Base-by-base conservation (phyloP, 352 stramenopile species). In the Phytophthora pisi region DNA sequence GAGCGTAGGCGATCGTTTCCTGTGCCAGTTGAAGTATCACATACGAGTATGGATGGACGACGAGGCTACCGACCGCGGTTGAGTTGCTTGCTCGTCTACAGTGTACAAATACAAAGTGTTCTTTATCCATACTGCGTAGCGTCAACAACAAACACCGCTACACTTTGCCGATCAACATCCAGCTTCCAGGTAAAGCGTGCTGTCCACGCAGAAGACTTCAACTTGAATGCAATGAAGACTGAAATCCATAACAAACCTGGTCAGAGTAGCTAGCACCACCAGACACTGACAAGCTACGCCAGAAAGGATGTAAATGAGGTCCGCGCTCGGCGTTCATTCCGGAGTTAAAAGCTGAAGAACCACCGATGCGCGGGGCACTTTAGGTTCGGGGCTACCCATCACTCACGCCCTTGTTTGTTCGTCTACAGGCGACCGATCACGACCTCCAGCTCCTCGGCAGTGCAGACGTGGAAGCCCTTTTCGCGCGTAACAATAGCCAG, bases 381-480 rank as follows among this genome's bases (percentile, higher is more conserved):
- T 45, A 59, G 40, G 16, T 55, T 62, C 15, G 13, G 10, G 15
- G 5, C 42, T 54, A 45, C 6, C 23, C 23, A 51, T 51, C 54
- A 46, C 40, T 61, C 43, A 45, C 42, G 56, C 11, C 52, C 36
- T 58, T 26, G 15, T 28, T 49, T 57, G 61, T 47, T 69, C n/a
- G 58, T 72, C 76, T 86, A 97, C 55, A 96, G 75, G 57, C 86
- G 84, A 24, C 82, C 79, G 51, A 99, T 93, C 60, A 98, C 92
- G 30, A 78, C 82, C 54, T 97, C 89, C 18, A 99, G 90, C 79
- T 99, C 93, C 30, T 97, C 86, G 10, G 83, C 72, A 45, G 82
- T 96, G 67, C 95, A 98, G 60, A 99, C 89, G 73, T 99, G 91
- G 88, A 99, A 99, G 51, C 97, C 97, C 68, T 97, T 92, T 15